Evolutionary conservation across 2,329 filamentous ascomycete species (phyloP).

Genomic region (Xenosphaeropsis pyriputrescens): DNA sequence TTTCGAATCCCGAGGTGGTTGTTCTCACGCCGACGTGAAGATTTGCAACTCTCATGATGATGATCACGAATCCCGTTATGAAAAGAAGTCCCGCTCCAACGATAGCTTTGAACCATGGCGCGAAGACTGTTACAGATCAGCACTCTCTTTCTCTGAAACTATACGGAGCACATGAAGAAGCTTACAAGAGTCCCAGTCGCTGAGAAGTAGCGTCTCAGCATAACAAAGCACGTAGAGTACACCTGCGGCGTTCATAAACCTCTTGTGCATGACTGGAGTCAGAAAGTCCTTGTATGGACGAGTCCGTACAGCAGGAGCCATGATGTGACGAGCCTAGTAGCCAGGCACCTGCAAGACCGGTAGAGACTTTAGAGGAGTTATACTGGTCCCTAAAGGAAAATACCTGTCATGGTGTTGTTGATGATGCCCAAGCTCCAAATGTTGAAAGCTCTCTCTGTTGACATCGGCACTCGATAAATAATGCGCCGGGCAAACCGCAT

Average conservation of each 20-base stretch:
- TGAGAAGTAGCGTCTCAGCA: slow-evolving; percentile 53
- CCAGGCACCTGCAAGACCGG: background rate
- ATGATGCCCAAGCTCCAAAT: too few relatives aligned
- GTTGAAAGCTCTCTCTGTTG: too few relatives aligned
- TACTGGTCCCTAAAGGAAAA: too few relatives aligned
- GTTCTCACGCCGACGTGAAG: slow-evolving; percentile 64
- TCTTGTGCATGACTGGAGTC: slow-evolving; percentile 73
- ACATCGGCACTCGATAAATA: too few relatives aligned
- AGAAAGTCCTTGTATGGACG: slow-evolving; percentile 54
- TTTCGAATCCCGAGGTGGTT: slow-evolving; percentile 51
- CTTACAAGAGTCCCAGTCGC: slow-evolving; percentile 55
- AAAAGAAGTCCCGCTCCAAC: slow-evolving; percentile 65
- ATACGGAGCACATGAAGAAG: slow-evolving; percentile 5
- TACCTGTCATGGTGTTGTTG: too few relatives aligned
- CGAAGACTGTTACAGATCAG: slow-evolving; percentile 41
- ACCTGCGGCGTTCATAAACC: slow-evolving; percentile 67
- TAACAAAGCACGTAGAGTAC: slow-evolving; percentile 61
- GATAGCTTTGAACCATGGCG: slow-evolving; percentile 70
- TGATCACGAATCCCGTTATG: slow-evolving; percentile 59
- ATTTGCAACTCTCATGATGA: slow-evolving; percentile 75
- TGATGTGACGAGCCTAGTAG: slow-evolving; percentile 3
- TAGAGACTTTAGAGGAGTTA: background rate
- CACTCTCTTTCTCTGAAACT: too few relatives aligned
- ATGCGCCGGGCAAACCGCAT: too few relatives aligned
- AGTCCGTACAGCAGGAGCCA: slow-evolving; percentile 17